A percentile compares a stretch with the other conserved stretches of the same genome.
These are phyloP conservation scores for Linum lewisii DNA, from an alignment of 345 rosid genomes.

Conservation along the genomic window DNA sequence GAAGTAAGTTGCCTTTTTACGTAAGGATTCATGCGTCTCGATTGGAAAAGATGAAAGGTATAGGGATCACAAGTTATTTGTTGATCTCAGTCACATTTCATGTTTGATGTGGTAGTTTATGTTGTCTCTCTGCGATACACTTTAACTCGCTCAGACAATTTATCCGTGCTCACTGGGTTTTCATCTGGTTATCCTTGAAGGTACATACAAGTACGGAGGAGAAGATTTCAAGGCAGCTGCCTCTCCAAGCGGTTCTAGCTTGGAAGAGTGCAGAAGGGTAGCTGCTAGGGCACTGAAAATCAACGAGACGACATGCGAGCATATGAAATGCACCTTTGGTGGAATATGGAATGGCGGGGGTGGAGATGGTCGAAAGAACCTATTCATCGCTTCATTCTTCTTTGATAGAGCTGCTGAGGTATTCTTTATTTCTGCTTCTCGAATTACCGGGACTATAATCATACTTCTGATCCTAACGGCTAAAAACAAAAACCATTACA, in stretches of 20 bases:
- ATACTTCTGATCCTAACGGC: not conserved
- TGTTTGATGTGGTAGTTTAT: no score
- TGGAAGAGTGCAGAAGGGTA: constrained; percentile 62
- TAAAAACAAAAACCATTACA: constrained; percentile 18
- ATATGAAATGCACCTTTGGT: constrained; percentile 90
- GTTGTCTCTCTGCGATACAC: not conserved
- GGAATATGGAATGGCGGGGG: constrained; percentile 98
- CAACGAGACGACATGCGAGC: constrained; percentile 67
- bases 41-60: not conserved
- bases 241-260: constrained; percentile 53
- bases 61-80: not conserved
- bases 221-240: constrained; percentile 40
- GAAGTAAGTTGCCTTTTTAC: not conserved
- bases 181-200: constrained; percentile 20
- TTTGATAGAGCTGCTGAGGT: constrained; percentile 98
- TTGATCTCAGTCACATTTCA: no score
- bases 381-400: constrained; percentile 93
- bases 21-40: not conserved
- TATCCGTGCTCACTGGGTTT: not conserved
- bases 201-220: constrained; percentile 75
- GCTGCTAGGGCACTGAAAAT: constrained; percentile 71
- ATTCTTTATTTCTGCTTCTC: constrained; percentile 10
- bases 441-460: not conserved
- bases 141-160: not conserved
- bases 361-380: constrained; percentile 93